Percentiles rank a stretch among this genome's conserved stretches.
Conservation (phyloP, 176 grass and related monocot species). For the Coix lacrymajobi region DNA sequence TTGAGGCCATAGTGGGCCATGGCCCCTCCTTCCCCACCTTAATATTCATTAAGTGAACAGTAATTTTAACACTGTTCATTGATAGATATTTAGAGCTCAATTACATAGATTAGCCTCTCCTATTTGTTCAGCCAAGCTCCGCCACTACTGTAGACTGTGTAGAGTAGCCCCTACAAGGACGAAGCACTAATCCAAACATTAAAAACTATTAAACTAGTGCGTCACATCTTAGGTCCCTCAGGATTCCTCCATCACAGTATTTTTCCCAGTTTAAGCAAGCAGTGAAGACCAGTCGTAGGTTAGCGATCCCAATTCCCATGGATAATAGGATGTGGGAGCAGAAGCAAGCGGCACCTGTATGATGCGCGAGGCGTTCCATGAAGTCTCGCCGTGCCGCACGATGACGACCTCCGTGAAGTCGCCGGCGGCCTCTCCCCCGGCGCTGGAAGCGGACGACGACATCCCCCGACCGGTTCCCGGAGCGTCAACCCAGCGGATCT, state of each 20-base stretch:
- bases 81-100: too few species aligned
- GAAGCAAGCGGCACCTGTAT: conserved; percentile 49
- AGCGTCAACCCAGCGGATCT: background rate
- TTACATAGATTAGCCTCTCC: too few species aligned
- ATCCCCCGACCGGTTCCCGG: background rate
- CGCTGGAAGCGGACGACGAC: conserved; percentile 26
- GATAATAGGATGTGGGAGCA: background rate
- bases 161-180: too few species aligned
- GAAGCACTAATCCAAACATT: background rate
- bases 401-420: conserved; percentile 76
- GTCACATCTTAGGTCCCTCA: background rate
- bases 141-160: too few species aligned
- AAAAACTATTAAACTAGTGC: background rate
- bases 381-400: conserved; percentile 69
- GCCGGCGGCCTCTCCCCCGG: background rate
- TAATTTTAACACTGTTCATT: too few species aligned
- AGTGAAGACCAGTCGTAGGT: background rate
- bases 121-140: too few species aligned
- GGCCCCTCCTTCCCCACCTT: too few species aligned
- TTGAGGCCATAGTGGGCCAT: too few species aligned
- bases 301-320: too few species aligned
- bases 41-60: too few species aligned
- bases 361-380: conserved; percentile 73
- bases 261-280: background rate
- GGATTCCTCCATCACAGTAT: background rate